Base-by-base conservation (phyloP, 2,329 filamentous ascomycete genomes). In the Sphaerulina vaccinii region DNA sequence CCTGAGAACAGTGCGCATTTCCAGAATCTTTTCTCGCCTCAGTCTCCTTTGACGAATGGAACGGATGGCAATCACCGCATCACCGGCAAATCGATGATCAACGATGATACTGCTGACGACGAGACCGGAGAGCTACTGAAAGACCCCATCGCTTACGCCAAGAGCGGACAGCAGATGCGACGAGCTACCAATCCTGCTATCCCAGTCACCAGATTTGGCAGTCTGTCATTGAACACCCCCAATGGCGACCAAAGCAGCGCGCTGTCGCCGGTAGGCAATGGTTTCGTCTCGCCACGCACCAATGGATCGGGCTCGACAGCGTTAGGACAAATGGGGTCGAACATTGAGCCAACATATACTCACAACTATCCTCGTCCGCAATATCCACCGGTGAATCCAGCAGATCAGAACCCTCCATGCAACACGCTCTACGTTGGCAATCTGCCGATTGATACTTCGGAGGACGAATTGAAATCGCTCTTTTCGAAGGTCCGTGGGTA, bases 351-450 rank as follows among this genome's bases (percentile, higher is more conserved):
- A 13, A 38, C 75, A 51, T 86, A 79, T 62, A 79, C 80, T 58
- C 75, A 81, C 58, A 75, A 82, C 54, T 87, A 80, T 60, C 77
- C 74, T 57, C 79, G 77, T 64, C 82, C 83, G 57, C 86, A 85
- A 55, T 88, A 90, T 56, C 92, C 92, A 11, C 87, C 91, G 0
- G 88, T 89, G 55, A 97, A 97, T 61, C 92, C 91, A 0, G 91
- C 92, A 10, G 92, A 99, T 66, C 88, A 96, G 71, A 96, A 97
- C 63, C 92, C 92, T 1, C 93, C 93, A 0, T 97, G 93, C 79
- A 97, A 99, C 68, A 99, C 93, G 0, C 79, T 99, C 5, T 97
- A 99, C 65, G 92, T 99, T 16, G 92, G 93, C n/a, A 97, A 99
- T 65, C 76, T 99, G 37, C 93, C 92, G 0, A 83, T 91, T 51